Conservation (phyloP, 768 basidiomycete genomes). For the Naganishia randhawae region DNA sequence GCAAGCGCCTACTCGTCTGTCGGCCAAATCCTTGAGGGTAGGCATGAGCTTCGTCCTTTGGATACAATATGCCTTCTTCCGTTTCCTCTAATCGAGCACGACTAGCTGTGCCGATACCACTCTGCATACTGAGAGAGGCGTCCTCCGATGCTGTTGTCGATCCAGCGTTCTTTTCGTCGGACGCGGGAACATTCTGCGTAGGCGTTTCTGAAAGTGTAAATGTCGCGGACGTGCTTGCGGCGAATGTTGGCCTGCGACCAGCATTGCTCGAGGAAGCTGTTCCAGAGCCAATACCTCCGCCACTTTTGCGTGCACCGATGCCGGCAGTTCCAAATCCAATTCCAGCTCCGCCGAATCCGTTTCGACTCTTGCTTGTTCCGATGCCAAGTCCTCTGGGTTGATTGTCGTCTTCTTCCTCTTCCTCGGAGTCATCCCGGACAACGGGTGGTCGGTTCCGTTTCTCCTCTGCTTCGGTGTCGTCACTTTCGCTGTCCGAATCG, state of each 20-base stretch:
- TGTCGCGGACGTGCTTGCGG: slow-evolving; percentile 2
- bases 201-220: background rate
- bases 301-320: slow-evolving; percentile 2
- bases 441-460: background rate
- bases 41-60: slow-evolving; percentile 32
- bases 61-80: slow-evolving; percentile 18
- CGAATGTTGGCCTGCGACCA: slow-evolving; percentile 2
- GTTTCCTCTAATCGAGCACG: slow-evolving; percentile 26
- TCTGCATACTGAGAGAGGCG: slow-evolving; percentile 1
- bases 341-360: slow-evolving; percentile 18
- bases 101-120: slow-evolving; percentile 34
- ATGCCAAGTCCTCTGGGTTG: slow-evolving; percentile 4
- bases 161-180: background rate
- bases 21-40: slow-evolving; percentile 37
- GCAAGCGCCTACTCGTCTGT: background rate
- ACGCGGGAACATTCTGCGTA: slow-evolving; percentile 5
- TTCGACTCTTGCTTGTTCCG: background rate
- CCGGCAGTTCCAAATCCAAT: slow-evolving; percentile 18
- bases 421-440: background rate
- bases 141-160: background rate
- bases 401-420: background rate
- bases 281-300: slow-evolving; percentile 13
- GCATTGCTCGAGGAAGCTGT: background rate
- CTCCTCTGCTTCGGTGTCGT: slow-evolving; percentile 8
- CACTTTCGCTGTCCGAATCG: slow-evolving; percentile 24